These are phyloP conservation scores for Penicillium palitans DNA, from an alignment of 2,329 filamentous ascomycete species.

Conservation along the genomic window DNA sequence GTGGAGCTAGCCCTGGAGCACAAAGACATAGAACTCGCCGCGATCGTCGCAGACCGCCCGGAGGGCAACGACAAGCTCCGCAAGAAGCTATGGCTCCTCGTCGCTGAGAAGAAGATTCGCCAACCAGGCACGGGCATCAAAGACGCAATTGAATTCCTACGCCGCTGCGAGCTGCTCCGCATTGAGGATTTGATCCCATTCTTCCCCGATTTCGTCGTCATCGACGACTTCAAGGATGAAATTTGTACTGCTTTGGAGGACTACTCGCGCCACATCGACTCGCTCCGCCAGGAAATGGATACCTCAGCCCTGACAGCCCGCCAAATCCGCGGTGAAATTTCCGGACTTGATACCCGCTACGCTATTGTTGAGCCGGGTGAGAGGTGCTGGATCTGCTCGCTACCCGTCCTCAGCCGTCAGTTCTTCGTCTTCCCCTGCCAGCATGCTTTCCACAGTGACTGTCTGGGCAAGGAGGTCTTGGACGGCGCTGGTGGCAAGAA, in stretches of 20 bases:
- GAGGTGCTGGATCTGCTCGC: slow-evolving; percentile 82
- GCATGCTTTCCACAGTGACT: slow-evolving; percentile 96
- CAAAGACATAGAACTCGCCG: slow-evolving; percentile 83
- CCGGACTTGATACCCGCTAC: slow-evolving; percentile 80
- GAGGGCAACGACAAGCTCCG: slow-evolving; percentile 75
- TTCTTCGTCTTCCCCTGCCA: slow-evolving; percentile 99
- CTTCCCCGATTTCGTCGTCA: slow-evolving; percentile 97
- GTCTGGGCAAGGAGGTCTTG: slow-evolving; percentile 80
- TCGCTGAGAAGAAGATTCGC: slow-evolving; percentile 90
- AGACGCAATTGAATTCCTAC: slow-evolving; percentile 87
- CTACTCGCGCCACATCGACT: slow-evolving; percentile 88
- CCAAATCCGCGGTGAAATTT: slow-evolving; percentile 88
- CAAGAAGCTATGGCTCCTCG: slow-evolving; percentile 93
- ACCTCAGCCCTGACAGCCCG: slow-evolving; percentile 83
- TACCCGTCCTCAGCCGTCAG: slow-evolving; percentile 83
- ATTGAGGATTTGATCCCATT: slow-evolving; percentile 98
- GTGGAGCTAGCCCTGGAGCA: slow-evolving; percentile 91
- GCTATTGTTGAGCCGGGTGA: slow-evolving; percentile 96
- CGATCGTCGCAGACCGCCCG: slow-evolving; percentile 80
- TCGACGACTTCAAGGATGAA: slow-evolving; percentile 98
- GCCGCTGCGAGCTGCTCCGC: slow-evolving; percentile 83
- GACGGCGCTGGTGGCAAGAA: slow-evolving; percentile 77
- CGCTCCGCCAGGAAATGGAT: slow-evolving; percentile 90
- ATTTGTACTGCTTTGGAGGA: slow-evolving; percentile 92
- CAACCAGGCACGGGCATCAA: slow-evolving; percentile 81